These are phyloP conservation scores for Pythium chondricola DNA, from an alignment of 352 stramenopile species.

Conservation along the genomic window DNA sequence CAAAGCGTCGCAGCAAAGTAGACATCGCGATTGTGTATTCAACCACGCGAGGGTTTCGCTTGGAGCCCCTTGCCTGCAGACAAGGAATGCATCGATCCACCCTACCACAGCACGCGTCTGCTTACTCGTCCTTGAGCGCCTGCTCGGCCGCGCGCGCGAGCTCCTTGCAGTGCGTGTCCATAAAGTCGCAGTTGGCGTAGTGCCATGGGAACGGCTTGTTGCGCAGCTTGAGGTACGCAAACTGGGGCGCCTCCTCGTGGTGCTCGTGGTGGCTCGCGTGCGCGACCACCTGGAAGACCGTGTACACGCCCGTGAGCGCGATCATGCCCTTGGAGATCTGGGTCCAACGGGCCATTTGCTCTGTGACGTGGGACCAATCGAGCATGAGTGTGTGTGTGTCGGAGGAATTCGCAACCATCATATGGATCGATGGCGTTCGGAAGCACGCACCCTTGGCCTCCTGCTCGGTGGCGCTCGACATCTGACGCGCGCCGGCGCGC, in stretches of 20 bases:
- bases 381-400: background rate
- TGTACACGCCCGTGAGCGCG: slow-evolving; percentile 43
- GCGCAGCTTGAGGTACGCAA: slow-evolving; percentile 83
- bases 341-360: slow-evolving; percentile 82
- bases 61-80: too few relatives aligned
- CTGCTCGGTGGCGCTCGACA: slow-evolving; percentile 75
- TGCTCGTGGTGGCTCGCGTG: slow-evolving; percentile 38
- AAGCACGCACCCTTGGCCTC: slow-evolving; percentile 66
- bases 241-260: slow-evolving; percentile 56
- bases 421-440: background rate
- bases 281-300: slow-evolving; percentile 47
- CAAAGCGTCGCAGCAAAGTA: too few relatives aligned
- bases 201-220: slow-evolving; percentile 85
- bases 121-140: slow-evolving; percentile 50
- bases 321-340: slow-evolving; percentile 86
- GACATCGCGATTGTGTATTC: too few relatives aligned
- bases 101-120: too few relatives aligned
- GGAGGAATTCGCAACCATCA: background rate
- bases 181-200: slow-evolving; percentile 71
- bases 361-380: slow-evolving; percentile 15
- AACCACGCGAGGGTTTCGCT: too few relatives aligned
- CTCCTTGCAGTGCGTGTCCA: slow-evolving; percentile 71
- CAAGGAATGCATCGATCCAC: too few relatives aligned
- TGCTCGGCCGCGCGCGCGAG: slow-evolving; percentile 57
- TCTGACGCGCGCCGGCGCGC: slow-evolving; percentile 54